Evolutionary conservation across 2,329 filamentous ascomycete genomes (phyloP).

Genomic region (Achaetomium macrosporum): DNA sequence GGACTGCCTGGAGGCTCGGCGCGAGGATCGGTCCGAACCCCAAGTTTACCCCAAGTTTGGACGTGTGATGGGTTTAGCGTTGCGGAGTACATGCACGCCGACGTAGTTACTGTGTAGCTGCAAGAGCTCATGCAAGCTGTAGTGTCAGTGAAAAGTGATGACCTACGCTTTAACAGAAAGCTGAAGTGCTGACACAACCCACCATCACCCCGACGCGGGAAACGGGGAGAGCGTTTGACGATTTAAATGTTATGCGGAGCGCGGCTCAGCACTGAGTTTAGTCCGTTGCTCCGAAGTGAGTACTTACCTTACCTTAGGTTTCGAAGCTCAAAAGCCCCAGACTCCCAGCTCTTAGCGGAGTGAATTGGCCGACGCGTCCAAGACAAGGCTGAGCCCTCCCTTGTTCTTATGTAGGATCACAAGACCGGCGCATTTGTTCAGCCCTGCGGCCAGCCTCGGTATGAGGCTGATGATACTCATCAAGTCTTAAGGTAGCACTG

Average conservation of each 20-base stretch:
- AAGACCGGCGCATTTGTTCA: not conserved
- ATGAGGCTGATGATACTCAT: not conserved
- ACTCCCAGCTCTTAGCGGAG: too few relatives aligned
- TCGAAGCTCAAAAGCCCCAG: not conserved
- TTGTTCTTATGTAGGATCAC: not conserved
- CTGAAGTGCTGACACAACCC: too few relatives aligned
- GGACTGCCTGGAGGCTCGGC: not conserved
- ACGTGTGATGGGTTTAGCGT: not conserved
- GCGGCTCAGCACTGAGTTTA: too few relatives aligned
- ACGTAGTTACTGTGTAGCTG: too few relatives aligned
- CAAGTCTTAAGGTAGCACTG: not conserved
- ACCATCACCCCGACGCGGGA: too few relatives aligned
- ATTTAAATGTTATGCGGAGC: too few relatives aligned
- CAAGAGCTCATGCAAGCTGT: not conserved
- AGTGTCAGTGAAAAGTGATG: not conserved
- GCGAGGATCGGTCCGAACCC: conserved; percentile 16
- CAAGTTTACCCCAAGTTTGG: not conserved
- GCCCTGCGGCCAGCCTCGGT: not conserved
- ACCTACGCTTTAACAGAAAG: too few relatives aligned
- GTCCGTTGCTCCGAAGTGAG: not conserved
- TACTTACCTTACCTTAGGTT: not conserved
- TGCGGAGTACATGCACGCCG: too few relatives aligned
- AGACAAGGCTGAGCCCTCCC: not conserved
- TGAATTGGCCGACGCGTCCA: not conserved
- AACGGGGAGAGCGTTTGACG: too few relatives aligned